Percentiles rank a stretch among this genome's conserved stretches.
phyloP scores from a whole-genome alignment of 2,329 filamentous ascomycete genomes.

The Neurospora sp. region DNA sequence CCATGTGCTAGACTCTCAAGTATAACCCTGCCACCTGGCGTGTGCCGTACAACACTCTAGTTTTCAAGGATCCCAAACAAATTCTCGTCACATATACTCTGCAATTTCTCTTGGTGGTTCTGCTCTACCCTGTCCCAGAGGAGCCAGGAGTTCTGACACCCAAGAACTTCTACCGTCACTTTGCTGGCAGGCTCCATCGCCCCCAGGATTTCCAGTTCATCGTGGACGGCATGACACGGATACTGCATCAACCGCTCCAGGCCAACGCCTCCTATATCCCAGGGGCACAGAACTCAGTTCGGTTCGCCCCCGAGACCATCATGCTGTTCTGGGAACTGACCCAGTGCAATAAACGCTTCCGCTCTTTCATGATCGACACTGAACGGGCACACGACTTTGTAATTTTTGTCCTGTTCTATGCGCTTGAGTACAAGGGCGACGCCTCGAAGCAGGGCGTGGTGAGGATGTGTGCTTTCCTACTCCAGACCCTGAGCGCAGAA shows the following conservation, averaged over 20 bases:
- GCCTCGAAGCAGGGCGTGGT: constrained; percentile 83
- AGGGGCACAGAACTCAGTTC: constrained; percentile 66
- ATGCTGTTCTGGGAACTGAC: constrained; percentile 97
- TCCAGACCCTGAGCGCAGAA: constrained; percentile 92
- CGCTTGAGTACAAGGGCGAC: constrained; percentile 79
- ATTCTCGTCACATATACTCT: constrained; percentile 85
- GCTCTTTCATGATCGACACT: constrained; percentile 94
- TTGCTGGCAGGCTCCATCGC: constrained; percentile 78
- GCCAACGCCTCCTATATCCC: constrained; percentile 82
- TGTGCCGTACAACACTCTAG: constrained; percentile 85
- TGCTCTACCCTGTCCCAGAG: constrained; percentile 84
- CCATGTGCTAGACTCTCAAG: constrained; percentile 64
- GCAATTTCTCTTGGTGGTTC: constrained; percentile 75
- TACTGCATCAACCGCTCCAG: constrained; percentile 86
- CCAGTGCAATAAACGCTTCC: constrained; percentile 95
- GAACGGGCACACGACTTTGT: constrained; percentile 89
- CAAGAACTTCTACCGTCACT: constrained; percentile 92
- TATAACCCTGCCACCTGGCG: constrained; percentile 93
- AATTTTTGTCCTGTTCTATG: constrained; percentile 83
- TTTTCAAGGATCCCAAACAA: constrained; percentile 85
- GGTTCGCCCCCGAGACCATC: constrained; percentile 89
- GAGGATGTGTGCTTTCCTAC: constrained; percentile 92
- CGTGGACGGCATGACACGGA: constrained; percentile 84
- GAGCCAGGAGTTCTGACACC: constrained; percentile 50
- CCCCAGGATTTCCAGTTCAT: constrained; percentile 97